Conservation (phyloP, 371 early-diverging fungal genomes). For the Batrachochytrium dendrobatidis region DNA sequence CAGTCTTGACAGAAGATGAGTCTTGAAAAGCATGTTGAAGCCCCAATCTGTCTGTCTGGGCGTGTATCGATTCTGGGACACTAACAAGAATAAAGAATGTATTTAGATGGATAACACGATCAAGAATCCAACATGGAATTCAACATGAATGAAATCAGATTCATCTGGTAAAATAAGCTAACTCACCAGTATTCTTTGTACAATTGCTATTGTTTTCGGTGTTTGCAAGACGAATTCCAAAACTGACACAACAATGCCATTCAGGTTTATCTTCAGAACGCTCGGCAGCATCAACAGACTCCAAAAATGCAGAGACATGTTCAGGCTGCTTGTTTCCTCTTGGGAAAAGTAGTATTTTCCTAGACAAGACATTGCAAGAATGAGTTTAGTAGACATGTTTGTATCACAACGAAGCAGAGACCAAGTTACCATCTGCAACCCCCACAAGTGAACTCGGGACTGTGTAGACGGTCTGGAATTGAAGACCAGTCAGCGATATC, state of each 20-base stretch:
- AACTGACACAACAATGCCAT: slow-evolving; percentile 89
- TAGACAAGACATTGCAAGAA: slow-evolving; percentile 2
- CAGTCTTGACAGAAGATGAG: slow-evolving; percentile 40
- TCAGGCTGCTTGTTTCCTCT: slow-evolving; percentile 73
- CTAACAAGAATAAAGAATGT: slow-evolving; percentile 38
- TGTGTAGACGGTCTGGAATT: slow-evolving; percentile 23
- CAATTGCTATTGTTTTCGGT: too few relatives aligned
- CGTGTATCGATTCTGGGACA: slow-evolving; percentile 81
- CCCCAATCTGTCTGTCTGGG: slow-evolving; percentile 91
- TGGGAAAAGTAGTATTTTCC: slow-evolving; percentile 87
- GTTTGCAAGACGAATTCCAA: slow-evolving; percentile 74
- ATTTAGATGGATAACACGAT: not conserved
- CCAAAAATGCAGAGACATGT: slow-evolving; percentile 71
- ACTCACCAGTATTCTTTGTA: too few relatives aligned
- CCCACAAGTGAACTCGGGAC: slow-evolving; percentile 27
- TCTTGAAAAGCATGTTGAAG: slow-evolving; percentile 71
- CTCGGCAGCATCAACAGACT: slow-evolving; percentile 60
- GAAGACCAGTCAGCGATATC: slow-evolving; percentile 33
- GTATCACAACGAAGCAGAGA: not conserved
- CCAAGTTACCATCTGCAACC: slow-evolving; percentile 28
- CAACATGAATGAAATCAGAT: too few relatives aligned
- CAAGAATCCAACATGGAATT: too few relatives aligned
- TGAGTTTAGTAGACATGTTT: not conserved
- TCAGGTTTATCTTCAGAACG: slow-evolving; percentile 52
- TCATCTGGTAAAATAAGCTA: too few relatives aligned